Evolutionary conservation across 495 filamentous ascomycete genomes (phyloP), one percentile per base, ranked within the genome.

Genomic region (Hypoxylon subgilvum): DNA sequence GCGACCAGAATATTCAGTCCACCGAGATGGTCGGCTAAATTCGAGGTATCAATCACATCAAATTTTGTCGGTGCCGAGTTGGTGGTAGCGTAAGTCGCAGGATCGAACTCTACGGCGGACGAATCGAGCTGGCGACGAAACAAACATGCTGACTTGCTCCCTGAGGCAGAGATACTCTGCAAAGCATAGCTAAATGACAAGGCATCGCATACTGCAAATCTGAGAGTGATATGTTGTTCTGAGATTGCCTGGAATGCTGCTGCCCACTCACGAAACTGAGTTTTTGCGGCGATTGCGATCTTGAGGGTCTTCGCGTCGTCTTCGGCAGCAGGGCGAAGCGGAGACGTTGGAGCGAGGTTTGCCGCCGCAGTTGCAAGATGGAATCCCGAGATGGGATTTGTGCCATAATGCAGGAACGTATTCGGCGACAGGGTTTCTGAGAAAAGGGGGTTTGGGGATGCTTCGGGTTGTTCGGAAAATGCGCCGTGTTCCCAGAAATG

Each of bases 221-320:
- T 56, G 1, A 64, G 27, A 5, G 28, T 60, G 0, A 65, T 23
- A 13, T 17, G 16, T 2, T 12, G 12, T 13, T 55, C 34, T 12
- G 32, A 14, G 2, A 53, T 45, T 2, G 55, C 40, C n/a, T 51
- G 45, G 51, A 76, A 73, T 0, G 74, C 68, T 13, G 51, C 30
- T 1, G 55, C 61, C 75, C 74, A 76, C 12, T 59, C 56, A 9
- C 34, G n/a, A 22, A 74, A 76, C 47, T 75, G 65, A 27, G 61
- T 18, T 32, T 52, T 57, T 0, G 72, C 70, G 5, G 63, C 61
- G 8, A 31, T 27, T 1, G 63, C 17, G 7, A 69, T 16, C 6
- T 38, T 43, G n/a, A 32, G 7, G 2, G 47, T 18, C 12, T 22
- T 27, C n/a, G n/a, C n/a, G 6, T 45, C 27, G 4, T 52, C 14